Base-by-base conservation (phyloP, 441 rosid species). In the Adansonia madagascariensis region DNA sequence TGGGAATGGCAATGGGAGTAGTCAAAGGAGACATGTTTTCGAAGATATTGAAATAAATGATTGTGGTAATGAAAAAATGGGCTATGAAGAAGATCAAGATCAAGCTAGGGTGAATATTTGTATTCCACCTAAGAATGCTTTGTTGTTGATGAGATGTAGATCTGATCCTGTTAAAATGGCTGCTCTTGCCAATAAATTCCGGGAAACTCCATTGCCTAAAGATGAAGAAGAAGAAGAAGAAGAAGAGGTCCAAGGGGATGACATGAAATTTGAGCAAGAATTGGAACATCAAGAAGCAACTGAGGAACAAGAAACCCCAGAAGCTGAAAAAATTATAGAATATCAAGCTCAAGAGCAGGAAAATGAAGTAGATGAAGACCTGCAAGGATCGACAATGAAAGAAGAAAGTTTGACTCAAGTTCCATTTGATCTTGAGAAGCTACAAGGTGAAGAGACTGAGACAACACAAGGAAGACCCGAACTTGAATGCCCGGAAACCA, bases 161-260 rank as follows among this genome's bases (percentile, higher is more conserved):
- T 93, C 97, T 82, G 99, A 95, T 75, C 98, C 99, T 77, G 94
- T 93, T 2, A 91, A 87, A 82, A 89, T 95, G 87, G 94, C 98
- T 44, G 95, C 94, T 61, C 86, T 93, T 1, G 91, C 94, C 50
- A 92, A 87, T 80, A 85, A 86, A 72, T 91, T 89, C 27, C 87
- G 88, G 82, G 88, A 87, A 46, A 72, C 87, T 4, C 91, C 89
- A 22, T 11, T 78, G 68, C 82, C 71, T 0, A 77, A 61, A 31
- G 81, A 78, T 31, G 55, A 50, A 50, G 74, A 53, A 2, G 53
- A 43, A 62, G 77, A 44, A 69, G 70, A n/a, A n/a, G n/a, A n/a
- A n/a, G n/a, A n/a, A 3, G 69, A 71, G 15, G 8, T 9, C 11
- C 71, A 62, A 10, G 44, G n/a, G 8, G 18, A 17, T 67, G 17